Conservation (phyloP, 2,329 filamentous ascomycete genomes). For the Sporothrix protearum region DNA sequence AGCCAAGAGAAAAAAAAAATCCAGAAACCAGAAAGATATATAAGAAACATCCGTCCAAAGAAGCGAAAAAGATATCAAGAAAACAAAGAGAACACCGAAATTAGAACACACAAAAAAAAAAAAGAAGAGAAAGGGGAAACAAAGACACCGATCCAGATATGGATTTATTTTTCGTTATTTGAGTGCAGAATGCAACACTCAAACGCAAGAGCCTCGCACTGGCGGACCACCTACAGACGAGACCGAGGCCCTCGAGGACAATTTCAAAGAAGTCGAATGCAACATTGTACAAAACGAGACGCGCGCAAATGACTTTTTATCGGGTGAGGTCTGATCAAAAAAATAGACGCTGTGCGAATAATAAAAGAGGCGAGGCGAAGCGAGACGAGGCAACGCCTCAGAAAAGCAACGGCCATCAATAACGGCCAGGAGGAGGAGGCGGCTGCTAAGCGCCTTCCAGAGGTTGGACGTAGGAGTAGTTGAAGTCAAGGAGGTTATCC, state of each 20-base stretch:
- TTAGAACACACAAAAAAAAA: neutral
- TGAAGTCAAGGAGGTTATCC: conserved; percentile 78
- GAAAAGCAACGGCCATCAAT: neutral
- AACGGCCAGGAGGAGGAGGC: neutral
- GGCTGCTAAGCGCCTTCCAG: conserved; percentile 46
- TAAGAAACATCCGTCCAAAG: neutral
- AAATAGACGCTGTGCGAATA: neutral
- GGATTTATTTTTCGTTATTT: neutral
- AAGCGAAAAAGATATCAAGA: neutral
- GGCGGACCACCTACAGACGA: no score
- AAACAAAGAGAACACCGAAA: neutral
- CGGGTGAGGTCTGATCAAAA: conserved; percentile 4
- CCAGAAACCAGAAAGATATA: neutral
- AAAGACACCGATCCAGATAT: neutral
- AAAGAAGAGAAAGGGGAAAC: neutral
- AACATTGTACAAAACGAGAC: neutral
- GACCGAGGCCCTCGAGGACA: neutral
- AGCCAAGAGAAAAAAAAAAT: neutral
- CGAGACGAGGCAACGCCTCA: neutral
- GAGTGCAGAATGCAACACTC: neutral
- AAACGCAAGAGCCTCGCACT: neutral
- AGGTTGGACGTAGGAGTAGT: conserved; percentile 56
- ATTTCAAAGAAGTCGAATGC: neutral
- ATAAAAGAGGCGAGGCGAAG: neutral
- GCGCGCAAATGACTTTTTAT: conserved; percentile 4